Percentiles rank a stretch among this genome's conserved stretches.
Conservation (phyloP, 768 basidiomycete species). For the Calocybe indica region DNA sequence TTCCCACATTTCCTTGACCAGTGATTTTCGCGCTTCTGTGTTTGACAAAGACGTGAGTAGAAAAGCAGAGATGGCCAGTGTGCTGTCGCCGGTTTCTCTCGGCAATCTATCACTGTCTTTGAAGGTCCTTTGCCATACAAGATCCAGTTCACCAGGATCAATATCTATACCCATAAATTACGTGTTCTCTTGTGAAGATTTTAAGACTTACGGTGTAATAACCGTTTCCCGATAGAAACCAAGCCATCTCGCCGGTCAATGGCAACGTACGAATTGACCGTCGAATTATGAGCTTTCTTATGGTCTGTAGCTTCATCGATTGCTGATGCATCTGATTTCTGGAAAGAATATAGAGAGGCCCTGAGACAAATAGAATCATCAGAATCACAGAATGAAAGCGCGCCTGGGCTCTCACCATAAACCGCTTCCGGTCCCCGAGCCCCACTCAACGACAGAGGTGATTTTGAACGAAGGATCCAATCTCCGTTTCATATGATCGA, state of each 20-base stretch:
- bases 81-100: constrained; percentile 37
- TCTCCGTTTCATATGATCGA: constrained; percentile 59
- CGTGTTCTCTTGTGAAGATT: not conserved
- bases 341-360: constrained; percentile 66
- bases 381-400: constrained; percentile 1
- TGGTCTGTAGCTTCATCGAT: constrained; percentile 21
- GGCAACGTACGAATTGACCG: constrained; percentile 57
- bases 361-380: constrained; percentile 27
- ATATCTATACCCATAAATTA: constrained; percentile 29
- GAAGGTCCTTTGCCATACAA: constrained; percentile 56
- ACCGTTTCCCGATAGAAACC: constrained; percentile 55
- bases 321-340: constrained; percentile 22
- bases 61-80: constrained; percentile 82
- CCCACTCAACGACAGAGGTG: constrained; percentile 75
- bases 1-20: constrained; percentile 86
- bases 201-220: constrained; percentile 44
- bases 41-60: constrained; percentile 69
- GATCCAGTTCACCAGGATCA: constrained; percentile 35
- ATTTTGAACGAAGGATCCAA: constrained; percentile 57
- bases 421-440: constrained; percentile 75
- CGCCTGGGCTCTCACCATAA: constrained; percentile 53
- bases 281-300: constrained; percentile 39
- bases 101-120: constrained; percentile 37
- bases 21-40: constrained; percentile 49
- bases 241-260: constrained; percentile 77